Conservation (phyloP, 2,329 filamentous ascomycete genomes). For the Hypoxylon rubiginosum region DNA sequence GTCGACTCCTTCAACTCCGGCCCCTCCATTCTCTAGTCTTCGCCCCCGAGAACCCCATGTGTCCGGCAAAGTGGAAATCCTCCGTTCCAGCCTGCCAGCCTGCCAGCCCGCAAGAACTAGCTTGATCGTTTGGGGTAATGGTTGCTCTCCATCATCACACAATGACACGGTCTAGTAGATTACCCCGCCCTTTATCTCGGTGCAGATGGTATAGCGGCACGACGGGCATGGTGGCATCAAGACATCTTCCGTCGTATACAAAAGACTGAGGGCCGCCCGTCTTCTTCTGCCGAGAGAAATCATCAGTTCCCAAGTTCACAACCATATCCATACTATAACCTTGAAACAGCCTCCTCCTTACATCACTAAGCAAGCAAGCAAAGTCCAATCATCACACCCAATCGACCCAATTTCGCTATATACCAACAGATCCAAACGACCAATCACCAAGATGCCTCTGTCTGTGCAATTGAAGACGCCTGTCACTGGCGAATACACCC, state of each 20-base stretch:
- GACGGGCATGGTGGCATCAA: neutral
- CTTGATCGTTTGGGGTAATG: constrained; percentile 29
- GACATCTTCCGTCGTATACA: neutral
- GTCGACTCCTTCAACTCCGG: constrained; percentile 34
- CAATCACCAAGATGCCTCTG: constrained; percentile 58
- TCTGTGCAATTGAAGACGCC: constrained; percentile 77
- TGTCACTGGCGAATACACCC: constrained; percentile 69
- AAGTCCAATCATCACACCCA: neutral
- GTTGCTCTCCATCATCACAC: constrained; percentile 17
- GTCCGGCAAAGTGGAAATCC: constrained; percentile 38
- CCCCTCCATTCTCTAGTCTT: constrained; percentile 20
- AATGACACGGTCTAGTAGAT: constrained; percentile 19
- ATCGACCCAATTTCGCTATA: constrained; percentile 10
- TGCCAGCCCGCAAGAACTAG: neutral
- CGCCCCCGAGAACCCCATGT: constrained; percentile 29
- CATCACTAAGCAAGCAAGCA: neutral
- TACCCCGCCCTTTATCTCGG: constrained; percentile 38
- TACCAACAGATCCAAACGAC: neutral
- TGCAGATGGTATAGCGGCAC: neutral
- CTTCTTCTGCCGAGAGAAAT: neutral
- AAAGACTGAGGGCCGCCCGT: constrained; percentile 5
- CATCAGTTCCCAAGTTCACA: neutral
- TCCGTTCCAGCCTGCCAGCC: constrained; percentile 14
- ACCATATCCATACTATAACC: neutral
- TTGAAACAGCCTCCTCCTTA: neutral